Evolutionary conservation across 208 protist genomes (phyloP).

Genomic region (Tritrichomonas foetus): DNA sequence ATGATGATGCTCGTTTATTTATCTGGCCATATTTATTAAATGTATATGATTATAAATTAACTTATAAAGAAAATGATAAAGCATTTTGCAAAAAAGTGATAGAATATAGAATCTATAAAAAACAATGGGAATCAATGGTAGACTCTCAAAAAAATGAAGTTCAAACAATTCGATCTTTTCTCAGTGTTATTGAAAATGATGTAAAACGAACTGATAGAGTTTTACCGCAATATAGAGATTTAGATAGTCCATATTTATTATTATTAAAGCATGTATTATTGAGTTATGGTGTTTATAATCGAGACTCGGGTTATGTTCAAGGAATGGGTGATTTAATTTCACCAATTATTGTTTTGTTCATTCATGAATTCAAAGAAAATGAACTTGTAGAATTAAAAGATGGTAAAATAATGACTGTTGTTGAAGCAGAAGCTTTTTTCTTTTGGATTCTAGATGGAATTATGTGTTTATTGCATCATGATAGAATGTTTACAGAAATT

Average conservation of each 20-base stretch:
- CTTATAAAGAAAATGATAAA: not conserved
- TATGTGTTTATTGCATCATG: not conserved
- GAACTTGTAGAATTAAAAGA: not conserved
- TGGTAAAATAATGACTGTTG: not conserved
- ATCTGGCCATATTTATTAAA: not conserved
- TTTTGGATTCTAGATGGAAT: not conserved
- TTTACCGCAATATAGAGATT: not conserved
- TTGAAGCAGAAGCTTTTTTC: not conserved
- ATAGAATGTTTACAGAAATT: not conserved
- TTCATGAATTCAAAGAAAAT: not conserved
- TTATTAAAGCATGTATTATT: not conserved
- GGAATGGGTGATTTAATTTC: not conserved
- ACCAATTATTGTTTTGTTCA: not conserved
- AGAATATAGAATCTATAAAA: not conserved
- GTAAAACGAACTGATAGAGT: conserved; percentile 9
- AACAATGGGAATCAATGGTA: not conserved
- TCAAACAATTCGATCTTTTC: not conserved
- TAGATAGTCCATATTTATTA: not conserved
- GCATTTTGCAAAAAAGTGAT: not conserved
- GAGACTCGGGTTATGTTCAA: not conserved
- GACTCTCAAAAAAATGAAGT: not conserved
- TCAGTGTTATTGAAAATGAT: not conserved
- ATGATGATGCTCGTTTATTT: not conserved
- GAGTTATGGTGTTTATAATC: not conserved
- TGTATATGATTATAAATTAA: not conserved